phyloP scores from a whole-genome alignment of 2,329 filamentous ascomycete genomes.

The Trichoderma aggressivum region DNA sequence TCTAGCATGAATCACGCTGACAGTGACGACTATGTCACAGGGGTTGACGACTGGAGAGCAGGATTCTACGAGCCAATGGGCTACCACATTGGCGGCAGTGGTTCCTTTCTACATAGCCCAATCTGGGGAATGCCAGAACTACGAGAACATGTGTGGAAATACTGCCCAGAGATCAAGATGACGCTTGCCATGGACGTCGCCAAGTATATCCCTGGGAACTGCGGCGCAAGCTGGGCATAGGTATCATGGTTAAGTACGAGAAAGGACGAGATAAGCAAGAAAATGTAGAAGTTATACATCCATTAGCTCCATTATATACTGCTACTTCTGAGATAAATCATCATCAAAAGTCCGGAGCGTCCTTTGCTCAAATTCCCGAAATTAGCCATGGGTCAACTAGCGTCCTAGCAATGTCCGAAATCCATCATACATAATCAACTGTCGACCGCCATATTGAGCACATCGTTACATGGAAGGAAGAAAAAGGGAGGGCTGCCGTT shows the following conservation, averaged over 20 bases:
- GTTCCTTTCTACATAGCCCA: slow-evolving; percentile 40
- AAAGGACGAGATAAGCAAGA: neutral
- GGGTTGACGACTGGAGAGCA: slow-evolving; percentile 49
- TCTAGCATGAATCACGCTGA: slow-evolving; percentile 22
- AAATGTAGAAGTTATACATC: neutral
- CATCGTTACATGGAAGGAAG: neutral
- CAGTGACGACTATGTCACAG: slow-evolving; percentile 36
- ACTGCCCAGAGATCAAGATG: slow-evolving; percentile 59
- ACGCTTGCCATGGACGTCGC: slow-evolving; percentile 53
- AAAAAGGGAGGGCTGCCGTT: neutral
- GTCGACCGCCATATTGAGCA: neutral
- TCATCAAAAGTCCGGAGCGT: neutral
- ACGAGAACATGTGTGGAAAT: slow-evolving; percentile 52
- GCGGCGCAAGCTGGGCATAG: slow-evolving; percentile 30
- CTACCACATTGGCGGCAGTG: slow-evolving; percentile 53
- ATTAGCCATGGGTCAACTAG: neutral
- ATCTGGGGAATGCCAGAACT: slow-evolving; percentile 49
- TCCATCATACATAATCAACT: neutral
- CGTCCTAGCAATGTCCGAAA: neutral
- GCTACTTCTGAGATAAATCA: neutral
- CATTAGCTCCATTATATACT: neutral
- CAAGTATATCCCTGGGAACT: slow-evolving; percentile 48
- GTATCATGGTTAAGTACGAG: neutral
- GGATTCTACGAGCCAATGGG: slow-evolving; percentile 57
- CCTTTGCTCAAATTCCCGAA: neutral